Conservation (phyloP, 768 basidiomycete species). For the Phylloporus scabripes region DNA sequence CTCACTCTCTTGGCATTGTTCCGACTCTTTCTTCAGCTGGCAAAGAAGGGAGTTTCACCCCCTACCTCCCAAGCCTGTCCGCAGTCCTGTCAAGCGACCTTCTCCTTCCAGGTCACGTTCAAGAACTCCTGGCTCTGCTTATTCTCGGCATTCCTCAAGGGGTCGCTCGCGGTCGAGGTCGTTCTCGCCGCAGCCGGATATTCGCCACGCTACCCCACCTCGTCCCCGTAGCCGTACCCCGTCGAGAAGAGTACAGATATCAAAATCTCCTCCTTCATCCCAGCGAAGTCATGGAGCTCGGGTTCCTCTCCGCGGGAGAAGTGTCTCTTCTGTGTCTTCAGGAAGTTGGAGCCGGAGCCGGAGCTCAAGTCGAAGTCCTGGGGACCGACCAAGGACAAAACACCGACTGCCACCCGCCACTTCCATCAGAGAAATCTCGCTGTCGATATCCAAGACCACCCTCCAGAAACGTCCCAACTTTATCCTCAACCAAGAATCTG, state of each 20-base stretch:
- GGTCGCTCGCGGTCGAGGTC: slow-evolving; percentile 62
- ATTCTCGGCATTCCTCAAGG: slow-evolving; percentile 57
- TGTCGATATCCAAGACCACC: slow-evolving; percentile 30
- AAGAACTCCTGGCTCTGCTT: slow-evolving; percentile 53
- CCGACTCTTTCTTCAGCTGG: slow-evolving; percentile 45
- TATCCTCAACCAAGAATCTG: slow-evolving; percentile 18
- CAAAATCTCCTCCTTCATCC: slow-evolving; percentile 41
- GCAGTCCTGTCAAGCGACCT: slow-evolving; percentile 35
- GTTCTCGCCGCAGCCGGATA: slow-evolving; percentile 53
- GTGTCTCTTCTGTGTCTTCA: slow-evolving; percentile 51
- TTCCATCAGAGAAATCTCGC: slow-evolving; percentile 32
- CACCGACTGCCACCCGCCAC: slow-evolving; percentile 57
- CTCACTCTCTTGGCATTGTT: slow-evolving; percentile 4
- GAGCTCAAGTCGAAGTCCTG: slow-evolving; percentile 49
- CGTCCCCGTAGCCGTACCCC: slow-evolving; percentile 45
- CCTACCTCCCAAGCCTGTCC: slow-evolving; percentile 36
- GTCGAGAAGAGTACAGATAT: slow-evolving; percentile 36
- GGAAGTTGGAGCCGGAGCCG: slow-evolving; percentile 52
- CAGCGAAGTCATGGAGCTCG: slow-evolving; percentile 35
- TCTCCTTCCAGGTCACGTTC: slow-evolving; percentile 51
- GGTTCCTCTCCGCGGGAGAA: slow-evolving; percentile 36
- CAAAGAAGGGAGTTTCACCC: slow-evolving; percentile 50
- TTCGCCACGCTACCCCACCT: slow-evolving; percentile 46
- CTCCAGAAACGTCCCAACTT: slow-evolving; percentile 20
- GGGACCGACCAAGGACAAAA: slow-evolving; percentile 46